Evolutionary conservation across 2,329 filamentous ascomycete genomes (phyloP).

Genomic region (Ophiostoma piceae): DNA sequence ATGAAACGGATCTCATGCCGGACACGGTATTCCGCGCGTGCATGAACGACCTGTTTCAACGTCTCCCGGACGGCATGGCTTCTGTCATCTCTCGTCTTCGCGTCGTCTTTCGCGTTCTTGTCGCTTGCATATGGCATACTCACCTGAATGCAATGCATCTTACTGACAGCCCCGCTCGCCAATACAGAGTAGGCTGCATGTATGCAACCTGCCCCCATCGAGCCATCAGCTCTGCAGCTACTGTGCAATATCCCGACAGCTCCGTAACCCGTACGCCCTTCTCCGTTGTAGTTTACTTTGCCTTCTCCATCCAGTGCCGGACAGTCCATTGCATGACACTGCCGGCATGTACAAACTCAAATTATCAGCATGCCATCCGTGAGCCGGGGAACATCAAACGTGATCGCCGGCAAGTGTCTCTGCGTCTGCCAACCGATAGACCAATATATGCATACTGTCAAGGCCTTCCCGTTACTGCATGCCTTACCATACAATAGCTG

Average conservation of each 20-base stretch:
- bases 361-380: neutral
- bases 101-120: too few relatives aligned
- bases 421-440: too few relatives aligned
- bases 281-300: neutral
- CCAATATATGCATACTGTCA: too few relatives aligned
- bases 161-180: neutral
- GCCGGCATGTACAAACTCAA: neutral
- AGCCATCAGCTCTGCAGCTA: conserved; percentile 2
- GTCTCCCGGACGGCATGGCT: neutral
- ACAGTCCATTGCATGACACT: neutral
- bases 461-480: too few relatives aligned
- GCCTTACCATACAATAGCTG: too few relatives aligned
- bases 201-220: conserved; percentile 4
- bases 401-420: neutral
- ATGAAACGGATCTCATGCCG: neutral
- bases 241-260: conserved; percentile 2
- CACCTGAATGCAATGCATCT: neutral
- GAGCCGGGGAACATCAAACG: conserved; percentile 3
- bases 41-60: neutral
- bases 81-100: neutral
- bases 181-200: neutral
- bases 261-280: neutral
- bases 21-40: conserved; percentile 1
- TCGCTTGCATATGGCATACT: neutral
- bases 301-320: neutral